phyloP scores from a whole-genome alignment of 495 filamentous ascomycete genomes.

The Glarea lozoyensis region DNA sequence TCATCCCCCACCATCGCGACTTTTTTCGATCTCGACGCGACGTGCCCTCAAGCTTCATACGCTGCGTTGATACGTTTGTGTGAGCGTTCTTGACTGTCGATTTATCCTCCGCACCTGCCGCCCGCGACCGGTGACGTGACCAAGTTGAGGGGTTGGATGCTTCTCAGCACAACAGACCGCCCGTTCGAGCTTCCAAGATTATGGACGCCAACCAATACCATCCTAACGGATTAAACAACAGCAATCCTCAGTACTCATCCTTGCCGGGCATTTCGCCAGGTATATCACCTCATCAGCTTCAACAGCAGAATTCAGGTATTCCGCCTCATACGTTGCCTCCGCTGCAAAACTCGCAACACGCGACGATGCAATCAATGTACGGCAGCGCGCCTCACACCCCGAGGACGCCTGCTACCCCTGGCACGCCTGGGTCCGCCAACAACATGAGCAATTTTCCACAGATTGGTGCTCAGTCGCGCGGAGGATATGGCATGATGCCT shows the following conservation, averaged over 20 bases:
- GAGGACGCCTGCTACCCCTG: constrained; percentile 47
- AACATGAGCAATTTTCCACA: constrained; percentile 24
- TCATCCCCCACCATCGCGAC: too few relatives aligned
- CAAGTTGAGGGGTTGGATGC: constrained; percentile 11
- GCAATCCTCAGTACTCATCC: constrained; percentile 16
- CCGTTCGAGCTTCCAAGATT: constrained; percentile 4
- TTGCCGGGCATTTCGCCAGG: constrained; percentile 24
- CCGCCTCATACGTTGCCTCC: constrained; percentile 65
- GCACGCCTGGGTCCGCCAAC: constrained; percentile 50
- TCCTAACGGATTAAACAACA: constrained; percentile 15
- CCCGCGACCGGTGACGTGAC: constrained; percentile 17
- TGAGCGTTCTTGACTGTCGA: too few relatives aligned
- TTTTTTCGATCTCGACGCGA: too few relatives aligned
- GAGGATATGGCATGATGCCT: constrained; percentile 15
- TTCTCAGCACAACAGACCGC: neutral
- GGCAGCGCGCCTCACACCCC: constrained; percentile 55
- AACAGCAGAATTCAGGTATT: constrained; percentile 46
- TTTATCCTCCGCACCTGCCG: too few relatives aligned
- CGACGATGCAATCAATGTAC: constrained; percentile 49
- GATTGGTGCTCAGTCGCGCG: constrained; percentile 9
- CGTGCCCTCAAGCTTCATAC: too few relatives aligned
- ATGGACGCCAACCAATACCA: constrained; percentile 19
- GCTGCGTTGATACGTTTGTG: too few relatives aligned
- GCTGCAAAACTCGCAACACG: constrained; percentile 50
- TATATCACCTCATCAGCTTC: constrained; percentile 43